Conservation (phyloP, 129 eudicot species). For the Flaveria bidentis region DNA sequence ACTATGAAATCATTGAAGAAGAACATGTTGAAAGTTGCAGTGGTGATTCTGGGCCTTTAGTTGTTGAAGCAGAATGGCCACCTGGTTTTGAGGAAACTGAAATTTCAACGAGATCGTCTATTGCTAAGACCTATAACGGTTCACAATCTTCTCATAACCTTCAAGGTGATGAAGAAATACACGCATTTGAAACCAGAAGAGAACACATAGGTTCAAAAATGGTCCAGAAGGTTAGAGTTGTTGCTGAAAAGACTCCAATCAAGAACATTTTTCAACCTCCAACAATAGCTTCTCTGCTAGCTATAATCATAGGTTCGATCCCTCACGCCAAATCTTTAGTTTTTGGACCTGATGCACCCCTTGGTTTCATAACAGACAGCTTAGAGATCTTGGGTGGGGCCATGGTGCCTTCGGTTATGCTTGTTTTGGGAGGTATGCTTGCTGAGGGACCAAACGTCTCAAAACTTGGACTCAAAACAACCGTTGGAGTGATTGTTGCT, state of each 20-base stretch:
- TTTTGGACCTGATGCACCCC: conserved; percentile 54
- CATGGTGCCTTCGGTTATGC: conserved; percentile 56
- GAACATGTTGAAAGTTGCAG: conserved; percentile 7
- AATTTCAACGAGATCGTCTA: conserved; percentile 27
- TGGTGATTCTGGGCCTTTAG: conserved; percentile 30
- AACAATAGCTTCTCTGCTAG: conserved; percentile 47
- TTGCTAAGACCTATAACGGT: conserved; percentile 29
- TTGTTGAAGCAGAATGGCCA: conserved; percentile 58
- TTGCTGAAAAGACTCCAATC: conserved; percentile 50
- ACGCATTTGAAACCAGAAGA: conserved; percentile 15
- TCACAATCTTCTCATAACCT: background rate
- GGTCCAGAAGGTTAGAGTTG: conserved; percentile 42
- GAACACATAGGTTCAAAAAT: conserved; percentile 31
- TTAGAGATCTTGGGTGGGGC: conserved; percentile 52
- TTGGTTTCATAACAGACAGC: conserved; percentile 46
- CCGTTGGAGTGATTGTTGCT: conserved; percentile 48
- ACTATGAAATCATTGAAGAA: conserved; percentile 43
- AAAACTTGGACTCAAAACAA: conserved; percentile 44
- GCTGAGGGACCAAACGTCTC: conserved; percentile 56
- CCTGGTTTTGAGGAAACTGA: conserved; percentile 43
- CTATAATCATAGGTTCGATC: conserved; percentile 44
- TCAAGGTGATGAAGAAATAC: conserved; percentile 31
- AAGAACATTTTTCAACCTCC: conserved; percentile 54
- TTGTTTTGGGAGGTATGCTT: conserved; percentile 56
- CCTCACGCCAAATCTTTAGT: conserved; percentile 41